Percentiles rank a stretch among this genome's conserved stretches.
phyloP scores from a whole-genome alignment of 371 early-diverging fungal genomes.

The Nosema granulosis region DNA sequence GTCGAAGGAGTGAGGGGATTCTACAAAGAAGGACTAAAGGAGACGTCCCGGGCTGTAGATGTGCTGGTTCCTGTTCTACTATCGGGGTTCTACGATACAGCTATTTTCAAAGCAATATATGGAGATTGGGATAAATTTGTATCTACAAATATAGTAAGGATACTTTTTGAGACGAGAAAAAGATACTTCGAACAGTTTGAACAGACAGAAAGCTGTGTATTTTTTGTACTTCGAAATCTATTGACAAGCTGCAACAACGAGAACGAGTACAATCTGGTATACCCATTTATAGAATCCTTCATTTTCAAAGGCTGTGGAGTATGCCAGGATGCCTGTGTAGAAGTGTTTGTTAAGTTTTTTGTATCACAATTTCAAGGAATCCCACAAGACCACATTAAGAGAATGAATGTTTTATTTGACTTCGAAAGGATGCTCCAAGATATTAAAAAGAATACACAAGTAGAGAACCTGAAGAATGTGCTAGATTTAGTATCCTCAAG shows the following conservation, averaged over 20 bases:
- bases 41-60: slow-evolving; percentile 28
- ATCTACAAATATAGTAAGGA: slow-evolving; percentile 14
- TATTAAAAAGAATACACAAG: background rate
- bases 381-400: no score
- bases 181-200: slow-evolving; percentile 28
- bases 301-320: no score
- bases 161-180: slow-evolving; percentile 41
- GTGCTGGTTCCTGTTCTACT: slow-evolving; percentile 36
- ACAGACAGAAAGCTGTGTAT: slow-evolving; percentile 7
- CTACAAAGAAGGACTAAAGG: background rate
- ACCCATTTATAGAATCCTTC: no score
- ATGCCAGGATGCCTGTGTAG: no score
- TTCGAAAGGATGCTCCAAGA: no score
- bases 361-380: no score
- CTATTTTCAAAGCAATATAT: slow-evolving; percentile 3
- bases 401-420: no score
- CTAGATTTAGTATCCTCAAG: background rate
- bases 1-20: slow-evolving; percentile 5
- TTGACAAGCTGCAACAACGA: no score
- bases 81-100: slow-evolving; percentile 26
- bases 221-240: no score
- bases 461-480: background rate
- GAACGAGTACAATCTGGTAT: no score
- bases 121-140: slow-evolving; percentile 19
- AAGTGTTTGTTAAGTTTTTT: no score